phyloP scores from a whole-genome alignment of 352 stramenopile species.

The Elongisporangium senticosum region DNA sequence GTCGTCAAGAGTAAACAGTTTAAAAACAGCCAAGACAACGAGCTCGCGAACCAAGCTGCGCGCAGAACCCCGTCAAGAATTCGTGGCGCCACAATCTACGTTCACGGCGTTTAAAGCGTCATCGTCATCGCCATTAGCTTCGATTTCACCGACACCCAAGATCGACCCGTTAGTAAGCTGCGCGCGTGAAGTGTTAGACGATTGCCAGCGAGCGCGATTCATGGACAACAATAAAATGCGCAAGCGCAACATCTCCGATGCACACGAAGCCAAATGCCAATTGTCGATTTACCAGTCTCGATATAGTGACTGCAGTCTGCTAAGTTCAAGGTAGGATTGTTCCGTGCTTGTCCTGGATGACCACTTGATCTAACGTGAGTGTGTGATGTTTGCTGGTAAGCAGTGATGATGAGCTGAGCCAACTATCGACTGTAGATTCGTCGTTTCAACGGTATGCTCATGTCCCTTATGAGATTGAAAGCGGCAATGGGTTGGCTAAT shows the following conservation, averaged over 20 bases:
- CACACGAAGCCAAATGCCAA: not conserved
- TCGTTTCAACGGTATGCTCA: conserved; percentile 46
- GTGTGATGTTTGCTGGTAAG: conserved; percentile 5
- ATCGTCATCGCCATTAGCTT: conserved; percentile 20
- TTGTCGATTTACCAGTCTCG: not conserved
- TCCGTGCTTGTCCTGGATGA: not conserved
- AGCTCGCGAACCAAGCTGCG: not conserved
- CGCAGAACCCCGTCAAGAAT: not conserved
- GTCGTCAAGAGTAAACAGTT: conserved; percentile 1
- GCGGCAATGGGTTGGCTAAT: not conserved
- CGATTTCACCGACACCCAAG: conserved; percentile 7
- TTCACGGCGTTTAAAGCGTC: conserved; percentile 7
- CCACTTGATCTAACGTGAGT: no score
- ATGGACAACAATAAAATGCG: conserved; percentile 48
- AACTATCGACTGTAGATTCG: conserved; percentile 60
- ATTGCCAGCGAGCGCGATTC: conserved; percentile 61
- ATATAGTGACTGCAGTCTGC: not conserved
- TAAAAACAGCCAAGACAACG: not conserved
- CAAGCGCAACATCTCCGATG: conserved; percentile 44
- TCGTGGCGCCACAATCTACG: not conserved
- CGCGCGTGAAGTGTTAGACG: conserved; percentile 56
- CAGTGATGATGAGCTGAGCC: conserved; percentile 77
- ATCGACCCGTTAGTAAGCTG: conserved; percentile 57
- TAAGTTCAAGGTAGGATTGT: not conserved
- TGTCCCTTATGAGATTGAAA: not conserved